Evolutionary conservation across 2,329 filamentous ascomycete genomes (phyloP).

Genomic region (Endocalyx cinctus): DNA sequence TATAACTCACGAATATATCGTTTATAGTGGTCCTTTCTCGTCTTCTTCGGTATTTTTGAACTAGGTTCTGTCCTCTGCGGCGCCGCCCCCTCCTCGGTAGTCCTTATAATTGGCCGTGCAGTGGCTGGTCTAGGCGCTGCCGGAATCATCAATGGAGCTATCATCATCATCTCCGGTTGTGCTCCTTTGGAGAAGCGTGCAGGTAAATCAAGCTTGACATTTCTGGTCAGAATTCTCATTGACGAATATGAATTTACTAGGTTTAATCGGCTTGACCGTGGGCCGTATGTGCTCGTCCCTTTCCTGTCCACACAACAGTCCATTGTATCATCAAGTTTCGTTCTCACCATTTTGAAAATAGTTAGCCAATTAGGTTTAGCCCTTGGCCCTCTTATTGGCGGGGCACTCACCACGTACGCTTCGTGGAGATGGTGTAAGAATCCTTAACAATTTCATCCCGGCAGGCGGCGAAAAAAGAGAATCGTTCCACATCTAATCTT

Average conservation of each 20-base stretch:
- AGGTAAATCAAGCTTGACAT: constrained; percentile 4
- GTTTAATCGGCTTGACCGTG: constrained; percentile 16
- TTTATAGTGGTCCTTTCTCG: constrained; percentile 20
- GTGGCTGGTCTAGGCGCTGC: constrained; percentile 40
- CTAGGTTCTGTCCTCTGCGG: constrained; percentile 42
- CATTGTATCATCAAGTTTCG: neutral
- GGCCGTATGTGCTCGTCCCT: constrained; percentile 4
- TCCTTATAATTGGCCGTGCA: constrained; percentile 42
- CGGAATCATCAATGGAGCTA: constrained; percentile 36
- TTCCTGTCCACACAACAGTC: neutral
- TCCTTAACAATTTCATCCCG: neutral
- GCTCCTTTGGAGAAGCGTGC: constrained; percentile 26
- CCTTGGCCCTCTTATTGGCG: constrained; percentile 8
- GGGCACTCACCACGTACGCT: constrained; percentile 7
- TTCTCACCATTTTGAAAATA: no score
- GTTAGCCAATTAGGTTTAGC: constrained; percentile 9
- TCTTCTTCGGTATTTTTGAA: constrained; percentile 38
- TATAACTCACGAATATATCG: constrained; percentile 8
- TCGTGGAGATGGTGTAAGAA: constrained; percentile 15
- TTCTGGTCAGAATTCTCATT: no score
- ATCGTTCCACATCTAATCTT: no score
- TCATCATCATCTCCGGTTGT: constrained; percentile 37
- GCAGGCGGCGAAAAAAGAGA: neutral
- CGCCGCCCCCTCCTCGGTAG: constrained; percentile 32
- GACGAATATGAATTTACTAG: no score